Base-by-base conservation (phyloP, 257 asterid species). In the Gardenia jasminoides region DNA sequence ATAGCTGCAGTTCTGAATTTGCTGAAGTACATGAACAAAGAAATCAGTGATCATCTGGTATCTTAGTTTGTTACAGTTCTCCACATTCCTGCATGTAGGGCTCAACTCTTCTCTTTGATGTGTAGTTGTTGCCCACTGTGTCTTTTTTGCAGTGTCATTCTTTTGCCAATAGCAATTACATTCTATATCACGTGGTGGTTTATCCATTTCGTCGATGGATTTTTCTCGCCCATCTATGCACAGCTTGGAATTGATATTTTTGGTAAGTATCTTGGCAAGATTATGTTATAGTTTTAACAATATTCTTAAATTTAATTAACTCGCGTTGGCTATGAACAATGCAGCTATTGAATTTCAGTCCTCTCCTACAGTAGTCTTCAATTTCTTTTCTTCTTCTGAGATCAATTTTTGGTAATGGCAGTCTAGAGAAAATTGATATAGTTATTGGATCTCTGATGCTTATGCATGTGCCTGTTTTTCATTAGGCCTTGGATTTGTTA, bases 181-280 rank as follows among this genome's bases (percentile, higher is more conserved):
- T 86, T 86, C 84, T 86, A 84, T 47, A 75, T 82, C 77, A 86
- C 90, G 31, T 86, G 90, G 90, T 86, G 90, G 90, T 84, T 86
- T 75, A 86, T 86, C 75, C 90, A 86, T 72, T 80, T 86, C 31
- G 90, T 86, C 65, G 90, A 86, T 75, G 83, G 90, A 12, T 86
- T 86, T 81, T 86, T 84, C 86, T 84, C 88, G 17, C 90, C 86
- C 24, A 84, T 86, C 61, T 86, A 82, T 71, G 79, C 82, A 65
- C 86, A 86, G 64, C 88, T 86, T 66, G 90, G 90, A 54, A 80
- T 86, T 74, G 81, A 86, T 56, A 79, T 86, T 11, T 86, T 86
- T 61, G 90, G 90, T 86, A 80, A 78, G 83, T 78, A 46, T 78
- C 17, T 28, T 64, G 31, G 67, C 44, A 28, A 31, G 44, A 31